Conservation (phyloP, 2,329 filamentous ascomycete species). For the Stachybotrys echinatus region DNA sequence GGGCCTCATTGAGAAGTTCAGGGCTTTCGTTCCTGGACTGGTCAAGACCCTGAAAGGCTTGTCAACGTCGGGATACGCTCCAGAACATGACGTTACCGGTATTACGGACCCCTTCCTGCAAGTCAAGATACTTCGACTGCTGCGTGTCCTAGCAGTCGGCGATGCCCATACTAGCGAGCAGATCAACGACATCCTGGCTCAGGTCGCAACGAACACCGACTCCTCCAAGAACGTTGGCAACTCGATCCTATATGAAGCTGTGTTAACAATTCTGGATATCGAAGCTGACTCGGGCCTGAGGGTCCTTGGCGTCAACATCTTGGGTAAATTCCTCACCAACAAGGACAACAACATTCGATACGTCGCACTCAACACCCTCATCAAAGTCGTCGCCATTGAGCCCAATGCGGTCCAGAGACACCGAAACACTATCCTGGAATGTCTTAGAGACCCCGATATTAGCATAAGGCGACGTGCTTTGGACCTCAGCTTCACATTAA, state of each 20-base stretch:
- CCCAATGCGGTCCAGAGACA: slow-evolving; percentile 96
- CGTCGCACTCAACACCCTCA: slow-evolving; percentile 92
- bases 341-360: slow-evolving; percentile 99
- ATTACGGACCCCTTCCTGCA: slow-evolving; percentile 97
- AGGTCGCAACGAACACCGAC: slow-evolving; percentile 97
- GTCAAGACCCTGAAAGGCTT: slow-evolving; percentile 89
- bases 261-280: slow-evolving; percentile 94
- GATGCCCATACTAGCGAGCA: slow-evolving; percentile 87
- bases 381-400: slow-evolving; percentile 97
- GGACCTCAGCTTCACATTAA: slow-evolving; percentile 94
- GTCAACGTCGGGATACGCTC: slow-evolving; percentile 92
- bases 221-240: slow-evolving; percentile 98
- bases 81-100: slow-evolving; percentile 96
- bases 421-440: slow-evolving; percentile 95
- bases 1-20: slow-evolving; percentile 85
- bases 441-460: slow-evolving; percentile 93
- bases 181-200: slow-evolving; percentile 96
- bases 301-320: slow-evolving; percentile 94
- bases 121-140: slow-evolving; percentile 85
- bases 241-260: slow-evolving; percentile 94
- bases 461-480: slow-evolving; percentile 94
- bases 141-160: slow-evolving; percentile 81
- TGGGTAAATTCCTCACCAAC: slow-evolving; percentile 97
- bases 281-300: slow-evolving; percentile 93
- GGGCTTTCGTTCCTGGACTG: slow-evolving; percentile 74